A percentile compares a stretch with the other conserved stretches of the same genome.
Evolutionary conservation across 345 rosid species (phyloP).

Genomic region (Linum usitatissimum): DNA sequence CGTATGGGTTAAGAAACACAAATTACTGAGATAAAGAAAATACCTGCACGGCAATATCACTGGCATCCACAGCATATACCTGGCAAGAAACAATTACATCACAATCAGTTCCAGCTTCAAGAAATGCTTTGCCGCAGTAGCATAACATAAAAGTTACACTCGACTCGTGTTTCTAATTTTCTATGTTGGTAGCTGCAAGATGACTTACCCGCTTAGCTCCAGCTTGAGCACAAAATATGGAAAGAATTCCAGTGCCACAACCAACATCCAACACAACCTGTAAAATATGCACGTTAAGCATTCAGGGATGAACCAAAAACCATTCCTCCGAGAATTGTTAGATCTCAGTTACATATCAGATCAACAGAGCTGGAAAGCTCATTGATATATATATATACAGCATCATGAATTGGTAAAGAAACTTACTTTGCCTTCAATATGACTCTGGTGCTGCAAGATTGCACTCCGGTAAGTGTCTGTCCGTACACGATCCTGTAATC

Average conservation of each 20-base stretch:
- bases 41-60: conserved; percentile 97
- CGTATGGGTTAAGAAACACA: background rate
- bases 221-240: conserved; percentile 97
- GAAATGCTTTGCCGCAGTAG: background rate
- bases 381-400: too few relatives aligned
- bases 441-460: conserved; percentile 73
- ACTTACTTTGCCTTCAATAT: conserved; percentile 79
- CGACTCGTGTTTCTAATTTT: too few relatives aligned
- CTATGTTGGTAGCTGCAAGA: conserved; percentile 1
- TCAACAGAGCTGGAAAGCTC: too few relatives aligned
- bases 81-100: conserved; percentile 18
- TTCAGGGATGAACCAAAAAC: conserved; percentile 7
- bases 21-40: conserved; percentile 8
- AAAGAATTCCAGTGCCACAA: conserved; percentile 96
- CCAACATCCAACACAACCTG: conserved; percentile 99
- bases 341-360: too few relatives aligned
- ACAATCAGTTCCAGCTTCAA: background rate
- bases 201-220: conserved; percentile 81
- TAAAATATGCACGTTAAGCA: conserved; percentile 12
- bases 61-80: conserved; percentile 99
- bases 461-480: conserved; percentile 78
- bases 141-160: too few relatives aligned
- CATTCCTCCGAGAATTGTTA: background rate
- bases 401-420: background rate
- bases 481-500: conserved; percentile 61